phyloP scores from a whole-genome alignment of 257 asterid genomes.

The Mitragyna speciosa region DNA sequence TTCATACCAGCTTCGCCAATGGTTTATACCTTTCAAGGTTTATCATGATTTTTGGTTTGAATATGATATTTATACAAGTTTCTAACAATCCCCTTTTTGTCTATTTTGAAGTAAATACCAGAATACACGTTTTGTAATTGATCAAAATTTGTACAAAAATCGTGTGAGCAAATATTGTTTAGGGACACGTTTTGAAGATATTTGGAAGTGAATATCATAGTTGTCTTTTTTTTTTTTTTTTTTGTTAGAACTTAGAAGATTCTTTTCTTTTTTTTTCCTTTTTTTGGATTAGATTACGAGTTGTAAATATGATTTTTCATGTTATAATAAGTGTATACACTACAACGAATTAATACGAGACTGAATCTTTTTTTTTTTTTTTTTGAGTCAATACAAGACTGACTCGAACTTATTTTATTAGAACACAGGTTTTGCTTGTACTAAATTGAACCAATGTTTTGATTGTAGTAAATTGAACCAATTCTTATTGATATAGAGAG shows the following conservation, averaged over 20 bases:
- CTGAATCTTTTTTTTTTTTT: no score
- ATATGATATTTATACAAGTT: not conserved
- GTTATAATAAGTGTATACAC: no score
- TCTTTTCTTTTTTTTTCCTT: no score
- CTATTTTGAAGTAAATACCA: not conserved
- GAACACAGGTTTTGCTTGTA: no score
- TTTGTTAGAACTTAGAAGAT: not conserved
- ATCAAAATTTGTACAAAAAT: not conserved
- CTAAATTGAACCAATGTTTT: no score
- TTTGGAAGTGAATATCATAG: not conserved
- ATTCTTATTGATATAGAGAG: no score
- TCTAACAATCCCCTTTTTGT: not conserved
- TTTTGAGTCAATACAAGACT: no score
- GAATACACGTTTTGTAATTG: not conserved
- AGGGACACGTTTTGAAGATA: not conserved
- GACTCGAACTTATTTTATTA: no score
- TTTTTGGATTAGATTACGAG: no score
- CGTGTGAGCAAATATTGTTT: not conserved
- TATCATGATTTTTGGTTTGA: not conserved
- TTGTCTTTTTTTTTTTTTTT: not conserved
- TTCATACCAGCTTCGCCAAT: not conserved
- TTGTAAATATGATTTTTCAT: no score
- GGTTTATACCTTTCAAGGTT: not conserved
- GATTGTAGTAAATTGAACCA: no score
- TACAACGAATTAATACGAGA: no score